Base-by-base conservation (phyloP, 2,329 filamentous ascomycete genomes). In the Colletotrichum melonis region DNA sequence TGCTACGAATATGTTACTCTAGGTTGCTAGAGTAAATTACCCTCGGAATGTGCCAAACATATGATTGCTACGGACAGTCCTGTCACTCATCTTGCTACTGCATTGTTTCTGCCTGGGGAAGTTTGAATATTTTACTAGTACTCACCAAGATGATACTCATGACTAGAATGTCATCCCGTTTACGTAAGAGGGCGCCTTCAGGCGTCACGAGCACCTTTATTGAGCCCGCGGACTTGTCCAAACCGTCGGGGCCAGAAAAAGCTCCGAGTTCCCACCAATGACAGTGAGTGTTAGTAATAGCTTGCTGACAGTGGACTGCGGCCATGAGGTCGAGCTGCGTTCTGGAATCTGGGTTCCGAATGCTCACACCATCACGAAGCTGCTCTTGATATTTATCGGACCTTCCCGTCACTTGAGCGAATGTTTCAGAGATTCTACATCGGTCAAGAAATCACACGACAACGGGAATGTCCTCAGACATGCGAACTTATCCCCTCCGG, bases 401-500 rank as follows among this genome's bases (percentile, higher is more conserved):
- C 38, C 38, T 42, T 19, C 7, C 16, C 5, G 14, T 7, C 38
- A 42, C 38, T 42, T 19, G 5, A 19, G 38, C 38, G 16, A 16
- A 8, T 16, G 7, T 42, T 19, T 42, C 38, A 42, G 38, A 42
- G 1, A 42, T 42, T 42, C 3, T 19, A 14, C 7, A 42, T 3
- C 5, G 16, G 14, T 19, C 38, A 19, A 19, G 38, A 42, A 8
- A 19, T 19, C 16, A 8, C 16, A 42, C 38, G 16, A 42, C 5
- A 19, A 42, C 14, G 38, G 14, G 16, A 8, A 42, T 67, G 63
- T 16, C 63, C 26, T 69, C 68, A 38, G 32, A 22, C n/a, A 16
- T 35, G 5, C 78, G 80, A n/a, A 76, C 69, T 7, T 80, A 81
- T 58, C 78, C 80, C 6, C 76, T 81, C 8, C 75, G 62, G 5